Evolutionary conservation across 169 alveolate species (phyloP), one percentile per base, ranked within the genome.

Genomic region (Cryptosporidium bovis): DNA sequence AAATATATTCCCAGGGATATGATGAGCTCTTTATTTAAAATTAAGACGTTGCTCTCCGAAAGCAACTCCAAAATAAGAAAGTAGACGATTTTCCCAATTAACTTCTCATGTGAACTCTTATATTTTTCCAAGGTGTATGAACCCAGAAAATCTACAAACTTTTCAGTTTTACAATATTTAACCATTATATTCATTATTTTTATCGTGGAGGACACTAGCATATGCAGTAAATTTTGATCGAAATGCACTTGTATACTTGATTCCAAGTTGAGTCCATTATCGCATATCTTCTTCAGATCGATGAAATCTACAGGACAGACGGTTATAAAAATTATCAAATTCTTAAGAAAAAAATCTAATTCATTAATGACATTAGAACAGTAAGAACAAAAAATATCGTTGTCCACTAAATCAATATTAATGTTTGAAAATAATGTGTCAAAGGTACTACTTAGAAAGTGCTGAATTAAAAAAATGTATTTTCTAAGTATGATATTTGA

Each of bases 21-120:
- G 16, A 69, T 69, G 33, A 69, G 12, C 31, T 69, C 83, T 56
- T 31, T 69, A n/a, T 69, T 53, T 20, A 69, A 34, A 8, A 31
- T 13, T 3, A 8, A 5, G 3, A 51, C 24, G 13, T 15, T 56
- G 31, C 36, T 48, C 12, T n/a, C 44, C 4, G 48, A 40, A 64
- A 69, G 20, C 6, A 69, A n/a, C 51, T 51, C 20, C 15, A 10
- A 34, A 51, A 53, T 29, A 53, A 69, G 13, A 55, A 1, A 7
- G 56, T 53, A 10, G 8, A 69, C 56, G 8, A 13, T 36, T 1
- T 69, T 53, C 8, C 56, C 56, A 16, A 48, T n/a, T 29, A 55
- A 27, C 27, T 69, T 34, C 12, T 5, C 53, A 27, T 24, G 8
- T 15, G 51, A 18, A 33, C 2, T 13, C 24, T 69, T 33, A 53